Percentiles rank a stretch among this genome's conserved stretches.
phyloP scores from a whole-genome alignment of 2,329 filamentous ascomycete species.

The Talaromyces amestolkiae region DNA sequence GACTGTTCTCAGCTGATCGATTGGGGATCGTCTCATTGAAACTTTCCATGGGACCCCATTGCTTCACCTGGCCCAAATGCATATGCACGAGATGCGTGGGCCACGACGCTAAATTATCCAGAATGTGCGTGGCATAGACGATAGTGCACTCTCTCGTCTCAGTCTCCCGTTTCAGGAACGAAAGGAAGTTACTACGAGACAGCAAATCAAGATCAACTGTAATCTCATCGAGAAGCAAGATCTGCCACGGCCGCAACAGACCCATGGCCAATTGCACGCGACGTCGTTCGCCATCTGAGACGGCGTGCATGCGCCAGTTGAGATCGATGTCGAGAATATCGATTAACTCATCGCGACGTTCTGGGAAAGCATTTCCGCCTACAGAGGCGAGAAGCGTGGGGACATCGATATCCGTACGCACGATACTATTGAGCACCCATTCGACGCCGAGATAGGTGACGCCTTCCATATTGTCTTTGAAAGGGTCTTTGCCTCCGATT shows the following conservation, averaged over 20 bases:
- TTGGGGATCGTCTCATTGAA: slow-evolving; percentile 60
- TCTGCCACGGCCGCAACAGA: slow-evolving; percentile 82
- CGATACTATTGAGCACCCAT: slow-evolving; percentile 97
- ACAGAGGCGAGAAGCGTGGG: slow-evolving; percentile 79
- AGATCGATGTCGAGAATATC: slow-evolving; percentile 87
- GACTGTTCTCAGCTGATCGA: slow-evolving; percentile 68
- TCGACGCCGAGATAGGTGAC: slow-evolving; percentile 96
- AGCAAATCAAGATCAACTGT: slow-evolving; percentile 94
- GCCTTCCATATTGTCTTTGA: slow-evolving; percentile 83
- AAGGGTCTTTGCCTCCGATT: slow-evolving; percentile 84
- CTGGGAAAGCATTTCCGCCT: slow-evolving; percentile 78
- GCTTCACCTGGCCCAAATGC: slow-evolving; percentile 82
- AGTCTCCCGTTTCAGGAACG: slow-evolving; percentile 83
- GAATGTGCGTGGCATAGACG: slow-evolving; percentile 94
- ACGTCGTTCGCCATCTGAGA: slow-evolving; percentile 86
- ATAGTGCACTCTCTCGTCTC: slow-evolving; percentile 79
- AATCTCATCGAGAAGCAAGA: slow-evolving; percentile 91
- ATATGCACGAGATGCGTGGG: slow-evolving; percentile 95
- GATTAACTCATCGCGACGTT: slow-evolving; percentile 81
- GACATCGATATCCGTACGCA: slow-evolving; percentile 91
- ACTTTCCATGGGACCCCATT: slow-evolving; percentile 72
- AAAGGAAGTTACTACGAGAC: slow-evolving; percentile 77
- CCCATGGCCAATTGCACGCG: slow-evolving; percentile 97
- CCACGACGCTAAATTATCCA: slow-evolving; percentile 93
- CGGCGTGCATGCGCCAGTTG: slow-evolving; percentile 91